phyloP scores from a whole-genome alignment of 2,329 filamentous ascomycete genomes.

The Aspergillus udagawae region DNA sequence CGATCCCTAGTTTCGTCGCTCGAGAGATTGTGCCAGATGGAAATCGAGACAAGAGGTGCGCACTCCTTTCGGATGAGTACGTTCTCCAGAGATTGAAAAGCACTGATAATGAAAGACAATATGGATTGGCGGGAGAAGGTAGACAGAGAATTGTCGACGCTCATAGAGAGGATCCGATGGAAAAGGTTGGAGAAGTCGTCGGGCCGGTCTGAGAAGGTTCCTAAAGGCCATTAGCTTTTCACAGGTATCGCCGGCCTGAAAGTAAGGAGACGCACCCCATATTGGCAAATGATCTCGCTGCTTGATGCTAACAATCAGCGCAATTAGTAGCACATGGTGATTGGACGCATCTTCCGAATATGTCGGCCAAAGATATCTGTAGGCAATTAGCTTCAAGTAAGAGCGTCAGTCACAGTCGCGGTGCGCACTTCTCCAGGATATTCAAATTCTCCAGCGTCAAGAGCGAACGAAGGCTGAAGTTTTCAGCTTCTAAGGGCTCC shows the following conservation, averaged over 20 bases:
- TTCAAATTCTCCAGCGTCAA: slow-evolving; percentile 85
- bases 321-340: slow-evolving; percentile 82
- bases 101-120: slow-evolving; percentile 82
- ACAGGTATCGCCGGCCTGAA: neutral
- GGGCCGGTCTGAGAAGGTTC: slow-evolving; percentile 70
- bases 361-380: slow-evolving; percentile 87
- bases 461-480: slow-evolving; percentile 72
- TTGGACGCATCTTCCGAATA: slow-evolving; percentile 87
- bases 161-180: slow-evolving; percentile 83
- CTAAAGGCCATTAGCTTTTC: slow-evolving; percentile 44
- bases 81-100: slow-evolving; percentile 91
- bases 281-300: slow-evolving; percentile 78
- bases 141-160: slow-evolving; percentile 65
- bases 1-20: slow-evolving; percentile 70
- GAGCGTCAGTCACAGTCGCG: neutral
- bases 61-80: slow-evolving; percentile 91
- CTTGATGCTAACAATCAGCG: slow-evolving; percentile 82
- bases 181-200: slow-evolving; percentile 86
- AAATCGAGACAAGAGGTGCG: slow-evolving; percentile 88
- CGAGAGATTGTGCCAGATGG: slow-evolving; percentile 90
- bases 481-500: slow-evolving; percentile 78
- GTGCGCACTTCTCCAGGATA: slow-evolving; percentile 69
- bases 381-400: slow-evolving; percentile 16
- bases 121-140: slow-evolving; percentile 70
- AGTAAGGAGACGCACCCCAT: slow-evolving; percentile 54